Evolutionary conservation across 164 flowering plant species (phyloP), one percentile per base, ranked within the genome.

Genomic region (Vitis cinerea): DNA sequence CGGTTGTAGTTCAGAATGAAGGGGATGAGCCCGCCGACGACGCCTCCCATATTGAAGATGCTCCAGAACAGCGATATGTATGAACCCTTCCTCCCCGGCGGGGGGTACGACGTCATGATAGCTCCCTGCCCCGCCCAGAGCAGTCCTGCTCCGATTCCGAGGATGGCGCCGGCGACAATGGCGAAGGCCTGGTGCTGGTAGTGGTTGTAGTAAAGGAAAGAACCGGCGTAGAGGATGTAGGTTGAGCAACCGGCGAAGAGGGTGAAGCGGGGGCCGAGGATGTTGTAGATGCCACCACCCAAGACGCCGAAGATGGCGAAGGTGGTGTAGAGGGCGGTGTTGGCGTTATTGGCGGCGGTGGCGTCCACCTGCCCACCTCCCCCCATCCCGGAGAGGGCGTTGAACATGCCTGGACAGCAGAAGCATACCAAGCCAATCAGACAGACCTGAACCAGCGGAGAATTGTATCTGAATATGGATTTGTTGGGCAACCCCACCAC

Each of bases 341-440:
- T 83, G 74, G 99, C 95, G 69, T 95, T 93, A 87, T 95, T 85
- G 54, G 93, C 83, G 23, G 94, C 99, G 9, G 90, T 85, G 59
- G 72, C 80, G 67, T 95, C 87, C 11, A 93, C 87, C 68, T 93
- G 99, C 9, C 99, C 99, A n/a, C 97, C 97, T 9, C 94, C 99
- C 9, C 98, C 99, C 98, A 93, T 87, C 71, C 99, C 98, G 14
- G 86, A 81, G 31, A 93, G 87, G 63, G 98, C 98, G 67, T 93
- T 93, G 85, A 90, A 95, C 99, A 95, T 93, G 11, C 98, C 99
- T 0, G 99, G 98, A 59, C 99, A 95, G 72, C 99, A 95, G 78
- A 95, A 95, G 68, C 99, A 95, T 6, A 95, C 97, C 1, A 91
- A 66, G 1, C 98, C 99, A 12, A 91, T 93, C 15, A 95, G 31